Conservation (phyloP, 768 basidiomycete genomes). For the Kondoa subrosea region DNA sequence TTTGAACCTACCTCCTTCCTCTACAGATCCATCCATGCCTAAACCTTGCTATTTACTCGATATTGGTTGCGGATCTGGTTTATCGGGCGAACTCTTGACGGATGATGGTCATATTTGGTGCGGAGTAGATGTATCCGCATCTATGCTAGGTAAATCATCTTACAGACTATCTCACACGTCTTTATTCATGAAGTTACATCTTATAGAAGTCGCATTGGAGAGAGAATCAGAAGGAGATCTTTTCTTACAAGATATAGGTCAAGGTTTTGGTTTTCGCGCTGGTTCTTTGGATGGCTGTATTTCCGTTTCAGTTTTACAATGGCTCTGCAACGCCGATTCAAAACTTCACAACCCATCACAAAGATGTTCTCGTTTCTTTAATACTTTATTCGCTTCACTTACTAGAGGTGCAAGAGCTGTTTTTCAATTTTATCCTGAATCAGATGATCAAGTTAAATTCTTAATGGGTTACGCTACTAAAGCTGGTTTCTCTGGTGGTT, state of each 20-base stretch:
- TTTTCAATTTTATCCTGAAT: constrained; percentile 88
- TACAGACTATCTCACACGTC: constrained; percentile 40
- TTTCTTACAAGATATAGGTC: constrained; percentile 92
- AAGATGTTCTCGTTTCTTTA: constrained; percentile 67
- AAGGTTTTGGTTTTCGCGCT: constrained; percentile 90
- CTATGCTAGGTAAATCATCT: constrained; percentile 48
- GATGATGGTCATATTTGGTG: constrained; percentile 87
- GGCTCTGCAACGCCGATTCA: constrained; percentile 92
- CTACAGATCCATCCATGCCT: constrained; percentile 5
- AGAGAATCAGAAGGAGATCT: constrained; percentile 90
- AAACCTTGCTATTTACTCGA: constrained; percentile 67
- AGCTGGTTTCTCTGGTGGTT: constrained; percentile 89
- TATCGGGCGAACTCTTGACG: constrained; percentile 89
- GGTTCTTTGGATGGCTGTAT: constrained; percentile 97
- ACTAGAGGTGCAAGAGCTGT: constrained; percentile 70
- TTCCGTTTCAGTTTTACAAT: constrained; percentile 96
- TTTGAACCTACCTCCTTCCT: constrained; percentile 50
- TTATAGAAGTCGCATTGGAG: constrained; percentile 71
- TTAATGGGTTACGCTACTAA: constrained; percentile 83
- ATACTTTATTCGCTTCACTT: constrained; percentile 69
- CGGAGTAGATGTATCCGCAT: constrained; percentile 84
- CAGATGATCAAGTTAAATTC: constrained; percentile 89
- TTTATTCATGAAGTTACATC: not conserved
- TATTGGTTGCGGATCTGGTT: constrained; percentile 91
- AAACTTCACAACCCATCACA: constrained; percentile 41